Base-by-base conservation (phyloP, 495 filamentous ascomycete species). In the Lasiosphaeria hispida region DNA sequence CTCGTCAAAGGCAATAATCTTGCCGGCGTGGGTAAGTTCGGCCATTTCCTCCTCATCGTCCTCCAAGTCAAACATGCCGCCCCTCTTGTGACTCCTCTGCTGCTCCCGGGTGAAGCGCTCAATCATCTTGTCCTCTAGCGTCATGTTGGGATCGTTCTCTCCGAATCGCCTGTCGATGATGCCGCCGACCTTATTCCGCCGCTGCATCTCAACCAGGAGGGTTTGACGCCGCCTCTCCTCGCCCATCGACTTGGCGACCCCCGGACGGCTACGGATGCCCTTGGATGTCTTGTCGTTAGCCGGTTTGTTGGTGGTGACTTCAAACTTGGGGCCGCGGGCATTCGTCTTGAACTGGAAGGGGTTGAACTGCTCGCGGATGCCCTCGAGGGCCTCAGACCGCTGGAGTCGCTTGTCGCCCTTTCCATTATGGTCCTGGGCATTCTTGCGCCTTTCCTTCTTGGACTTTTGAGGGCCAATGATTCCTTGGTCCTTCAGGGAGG, bases 361-460 rank as follows among this genome's bases (percentile, higher is more conserved):
- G 73, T 97, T 97, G 83, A 97, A 97, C 62, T 90, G 84, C 57
- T 97, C 92, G 61, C 94, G 87, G 67, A 97, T 96, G 48, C 81
- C 82, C 64, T 89, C 81, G 51, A 98, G 77, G 11, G 88, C 89
- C 42, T 82, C 83, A 63, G 85, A 82, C 53, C 87, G 82, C 71
- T 90, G 82, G n/a, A 87, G 81, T 50, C 84, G 79, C 61, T 88
- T 86, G 61, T 89, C 84, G 60, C 83, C 80, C 43, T 75, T 77
- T 47, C 77, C 77, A 45, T 78, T 79, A 39, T 82, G 82, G 68
- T 83, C 79, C 68, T 86, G 85, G 38, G 80, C 81, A 70, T 85
- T 84, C 70, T 88, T 82, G 64, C 86, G 88, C 68, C 87, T 89
- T 65, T 96, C 84, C 72, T 96, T 96, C 68, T 96, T 96, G 15